phyloP scores from a whole-genome alignment of 2,329 filamentous ascomycete species.

The Biscogniauxia sp. region DNA sequence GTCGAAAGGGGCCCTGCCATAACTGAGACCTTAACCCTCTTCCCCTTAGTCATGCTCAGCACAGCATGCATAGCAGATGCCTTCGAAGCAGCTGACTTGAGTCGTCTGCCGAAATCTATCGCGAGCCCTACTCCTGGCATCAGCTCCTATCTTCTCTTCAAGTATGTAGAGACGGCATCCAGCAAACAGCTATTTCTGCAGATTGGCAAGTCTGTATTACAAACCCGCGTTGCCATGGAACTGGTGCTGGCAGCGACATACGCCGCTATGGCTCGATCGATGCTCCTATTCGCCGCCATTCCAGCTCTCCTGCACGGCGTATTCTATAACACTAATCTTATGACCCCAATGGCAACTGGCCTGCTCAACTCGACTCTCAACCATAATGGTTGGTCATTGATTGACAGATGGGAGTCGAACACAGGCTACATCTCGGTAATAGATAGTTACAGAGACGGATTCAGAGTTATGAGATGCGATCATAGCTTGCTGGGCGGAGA shows the following conservation, averaged over 20 bases:
- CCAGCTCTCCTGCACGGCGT: slow-evolving; percentile 72
- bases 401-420: slow-evolving; percentile 80
- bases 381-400: slow-evolving; percentile 66
- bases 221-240: slow-evolving; percentile 72
- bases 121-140: slow-evolving; percentile 65
- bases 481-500: slow-evolving; percentile 92
- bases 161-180: slow-evolving; percentile 43
- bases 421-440: slow-evolving; percentile 93
- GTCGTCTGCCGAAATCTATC: slow-evolving; percentile 53
- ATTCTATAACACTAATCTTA: slow-evolving; percentile 71
- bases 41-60: slow-evolving; percentile 65
- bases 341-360: slow-evolving; percentile 56
- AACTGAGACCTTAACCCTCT: slow-evolving; percentile 71
- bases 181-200: slow-evolving; percentile 42
- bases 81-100: slow-evolving; percentile 60
- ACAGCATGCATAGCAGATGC: slow-evolving; percentile 62
- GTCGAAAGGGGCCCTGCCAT: slow-evolving; percentile 70
- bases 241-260: slow-evolving; percentile 64
- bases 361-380: slow-evolving; percentile 65
- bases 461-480: slow-evolving; percentile 84
- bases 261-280: slow-evolving; percentile 65
- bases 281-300: slow-evolving; percentile 62
- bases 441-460: slow-evolving; percentile 68
- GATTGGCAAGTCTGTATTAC: slow-evolving; percentile 61
- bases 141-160: slow-evolving; percentile 65